Percentiles rank a stretch among this genome's conserved stretches.
phyloP scores from a whole-genome alignment of 2,329 filamentous ascomycete species.

The Trichoderma koningiopsis region DNA sequence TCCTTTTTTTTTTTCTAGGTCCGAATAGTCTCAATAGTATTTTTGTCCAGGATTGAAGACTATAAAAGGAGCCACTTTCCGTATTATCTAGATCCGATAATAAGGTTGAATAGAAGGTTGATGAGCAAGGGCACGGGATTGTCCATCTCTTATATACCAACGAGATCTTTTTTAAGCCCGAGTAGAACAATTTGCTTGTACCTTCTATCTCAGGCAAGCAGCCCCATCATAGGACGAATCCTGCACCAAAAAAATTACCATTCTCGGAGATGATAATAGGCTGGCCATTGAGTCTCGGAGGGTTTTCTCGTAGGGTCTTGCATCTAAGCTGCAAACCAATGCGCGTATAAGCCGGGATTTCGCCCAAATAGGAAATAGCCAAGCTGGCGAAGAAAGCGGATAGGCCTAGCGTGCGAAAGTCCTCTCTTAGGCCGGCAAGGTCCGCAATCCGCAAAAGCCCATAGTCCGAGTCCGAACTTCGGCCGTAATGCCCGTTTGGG shows the following conservation, averaged over 20 bases:
- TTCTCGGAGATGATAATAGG: not conserved
- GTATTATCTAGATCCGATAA: not conserved
- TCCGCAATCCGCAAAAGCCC: not conserved
- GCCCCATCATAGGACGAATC: not conserved
- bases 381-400: not conserved
- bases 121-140: not conserved
- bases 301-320: not conserved
- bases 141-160: conserved; percentile 4
- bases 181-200: not conserved
- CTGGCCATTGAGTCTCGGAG: not conserved
- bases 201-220: not conserved
- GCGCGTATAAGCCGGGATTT: conserved; percentile 10
- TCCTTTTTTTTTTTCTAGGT: not conserved
- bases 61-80: not conserved
- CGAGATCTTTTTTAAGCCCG: not conserved
- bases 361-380: conserved; percentile 29
- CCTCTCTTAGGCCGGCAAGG: not conserved
- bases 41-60: too few relatives aligned
- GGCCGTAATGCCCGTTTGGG: not conserved
- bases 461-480: conserved; percentile 9
- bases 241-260: not conserved
- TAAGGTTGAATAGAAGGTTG: not conserved
- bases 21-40: not conserved
- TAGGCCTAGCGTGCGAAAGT: not conserved
- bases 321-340: not conserved